These are phyloP conservation scores for Pezicula carpinea DNA, from an alignment of 2,329 filamentous ascomycete genomes.

Conservation along the genomic window DNA sequence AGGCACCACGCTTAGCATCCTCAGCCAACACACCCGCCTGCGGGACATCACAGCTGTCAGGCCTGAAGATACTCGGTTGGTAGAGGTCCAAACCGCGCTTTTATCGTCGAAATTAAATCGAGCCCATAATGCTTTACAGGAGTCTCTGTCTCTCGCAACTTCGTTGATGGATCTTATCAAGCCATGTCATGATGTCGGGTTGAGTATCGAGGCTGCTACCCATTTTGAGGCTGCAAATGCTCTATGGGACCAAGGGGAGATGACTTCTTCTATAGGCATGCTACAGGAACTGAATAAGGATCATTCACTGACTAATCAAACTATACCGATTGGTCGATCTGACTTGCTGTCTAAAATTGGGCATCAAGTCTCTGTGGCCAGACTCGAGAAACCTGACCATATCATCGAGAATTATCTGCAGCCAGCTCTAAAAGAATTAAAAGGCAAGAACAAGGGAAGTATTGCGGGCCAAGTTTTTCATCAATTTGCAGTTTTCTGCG, in stretches of 20 bases:
- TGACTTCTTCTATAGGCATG: conserved; percentile 82
- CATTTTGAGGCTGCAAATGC: conserved; percentile 83
- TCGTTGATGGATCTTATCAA: conserved; percentile 74
- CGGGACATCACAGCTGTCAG: conserved; percentile 56
- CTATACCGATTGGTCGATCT: conserved; percentile 66
- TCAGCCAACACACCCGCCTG: conserved; percentile 66
- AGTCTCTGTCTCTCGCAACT: conserved; percentile 81
- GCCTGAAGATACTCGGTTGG: conserved; percentile 58
- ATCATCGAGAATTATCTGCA: conserved; percentile 85
- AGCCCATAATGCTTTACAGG: conserved; percentile 76
- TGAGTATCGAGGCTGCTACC: conserved; percentile 72
- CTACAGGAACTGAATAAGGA: conserved; percentile 67
- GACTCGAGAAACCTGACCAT: conserved; percentile 82
- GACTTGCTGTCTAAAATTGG: conserved; percentile 84
- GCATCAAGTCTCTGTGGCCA: conserved; percentile 82
- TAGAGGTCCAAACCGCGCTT: conserved; percentile 74
- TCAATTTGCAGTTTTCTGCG: conserved; percentile 92
- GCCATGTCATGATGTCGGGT: conserved; percentile 62
- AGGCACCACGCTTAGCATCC: conserved; percentile 74
- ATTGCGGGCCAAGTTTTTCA: conserved; percentile 88
- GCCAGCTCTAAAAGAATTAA: conserved; percentile 78
- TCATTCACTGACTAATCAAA: conserved; percentile 60
- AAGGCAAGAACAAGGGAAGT: conserved; percentile 58
- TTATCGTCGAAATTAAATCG: conserved; percentile 71
- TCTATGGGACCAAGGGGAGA: conserved; percentile 91